Evolutionary conservation across 176 grass and related monocot species (phyloP).

Genomic region (Luzula sylvatica): DNA sequence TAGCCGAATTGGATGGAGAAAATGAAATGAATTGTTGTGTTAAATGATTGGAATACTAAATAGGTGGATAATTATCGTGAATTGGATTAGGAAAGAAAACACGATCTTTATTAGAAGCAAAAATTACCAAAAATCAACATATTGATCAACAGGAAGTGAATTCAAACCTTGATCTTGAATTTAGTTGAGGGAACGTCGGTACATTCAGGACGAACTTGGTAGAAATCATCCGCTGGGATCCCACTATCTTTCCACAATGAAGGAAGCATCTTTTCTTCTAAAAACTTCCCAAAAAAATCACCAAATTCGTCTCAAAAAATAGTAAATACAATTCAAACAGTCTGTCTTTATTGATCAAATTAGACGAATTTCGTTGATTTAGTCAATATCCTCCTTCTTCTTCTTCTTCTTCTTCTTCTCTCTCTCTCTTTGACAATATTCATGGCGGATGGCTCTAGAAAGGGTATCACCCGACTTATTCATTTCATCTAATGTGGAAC

Average conservation of each 20-base stretch:
- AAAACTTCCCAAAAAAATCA: constrained; percentile 12
- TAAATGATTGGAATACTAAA: not conserved
- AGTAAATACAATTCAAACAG: not conserved
- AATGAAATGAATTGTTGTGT: not conserved
- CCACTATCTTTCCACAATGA: constrained; percentile 63
- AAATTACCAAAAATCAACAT: not conserved
- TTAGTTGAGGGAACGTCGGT: constrained; percentile 87
- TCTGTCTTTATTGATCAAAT: not conserved
- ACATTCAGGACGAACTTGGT: constrained; percentile 71
- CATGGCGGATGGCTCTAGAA: too few species aligned
- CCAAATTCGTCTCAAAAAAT: not conserved
- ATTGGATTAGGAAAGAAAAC: not conserved
- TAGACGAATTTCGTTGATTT: not conserved
- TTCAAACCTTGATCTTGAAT: constrained; percentile 95
- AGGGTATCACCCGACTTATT: too few species aligned
- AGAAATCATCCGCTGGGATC: constrained; percentile 77
- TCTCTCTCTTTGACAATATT: too few species aligned
- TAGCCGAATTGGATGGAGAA: not conserved
- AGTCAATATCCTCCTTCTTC: too few species aligned
- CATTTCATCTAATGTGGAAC: constrained; percentile 7
- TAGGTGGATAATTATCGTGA: too few species aligned
- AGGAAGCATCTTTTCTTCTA: constrained; percentile 21
- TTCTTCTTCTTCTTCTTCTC: too few species aligned
- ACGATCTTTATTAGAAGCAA: not conserved
- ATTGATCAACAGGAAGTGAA: not conserved